These are phyloP conservation scores for Fragaria ananassa DNA, from an alignment of 306 rosid species.

Conservation along the genomic window DNA sequence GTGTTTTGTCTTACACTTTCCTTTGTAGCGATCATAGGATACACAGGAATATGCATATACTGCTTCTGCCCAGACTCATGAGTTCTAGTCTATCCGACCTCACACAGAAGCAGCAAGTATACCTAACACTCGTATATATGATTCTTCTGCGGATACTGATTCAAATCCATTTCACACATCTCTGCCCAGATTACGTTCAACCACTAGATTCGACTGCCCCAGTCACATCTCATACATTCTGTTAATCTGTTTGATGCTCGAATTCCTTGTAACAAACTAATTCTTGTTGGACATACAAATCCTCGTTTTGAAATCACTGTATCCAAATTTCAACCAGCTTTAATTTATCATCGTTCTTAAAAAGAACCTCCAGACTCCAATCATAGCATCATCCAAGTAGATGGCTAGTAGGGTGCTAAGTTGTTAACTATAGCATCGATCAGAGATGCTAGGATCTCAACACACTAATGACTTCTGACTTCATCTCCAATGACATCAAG, in stretches of 20 bases:
- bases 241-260: background rate
- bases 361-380: background rate
- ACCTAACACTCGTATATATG: background rate
- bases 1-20: background rate
- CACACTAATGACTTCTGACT: background rate
- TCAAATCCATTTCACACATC: background rate
- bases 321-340: too few relatives aligned
- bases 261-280: background rate
- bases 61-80: background rate
- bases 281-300: background rate
- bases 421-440: background rate
- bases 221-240: background rate
- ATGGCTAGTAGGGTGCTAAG: background rate
- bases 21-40: background rate
- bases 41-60: background rate
- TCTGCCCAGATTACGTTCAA: background rate
- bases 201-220: background rate
- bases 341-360: too few relatives aligned
- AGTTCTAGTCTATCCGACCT: background rate
- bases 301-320: too few relatives aligned
- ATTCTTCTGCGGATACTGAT: background rate
- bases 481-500: background rate
- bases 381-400: background rate
- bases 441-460: background rate
- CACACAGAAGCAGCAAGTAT: background rate